These are phyloP conservation scores for Pythium graminicola DNA, from an alignment of 352 stramenopile species.

Conservation along the genomic window DNA sequence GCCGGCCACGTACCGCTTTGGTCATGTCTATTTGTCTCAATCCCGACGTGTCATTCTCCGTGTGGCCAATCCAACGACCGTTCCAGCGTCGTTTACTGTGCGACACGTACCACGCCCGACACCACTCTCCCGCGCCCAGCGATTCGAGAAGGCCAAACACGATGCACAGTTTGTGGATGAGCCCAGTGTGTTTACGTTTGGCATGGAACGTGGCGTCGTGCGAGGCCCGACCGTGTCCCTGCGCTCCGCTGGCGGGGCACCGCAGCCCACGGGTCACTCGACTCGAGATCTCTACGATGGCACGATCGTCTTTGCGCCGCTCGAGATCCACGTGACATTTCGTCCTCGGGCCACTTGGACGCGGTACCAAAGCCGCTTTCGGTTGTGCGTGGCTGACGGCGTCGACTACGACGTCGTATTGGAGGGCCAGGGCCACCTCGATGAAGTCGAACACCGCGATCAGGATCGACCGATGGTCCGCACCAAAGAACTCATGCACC, in stretches of 20 bases:
- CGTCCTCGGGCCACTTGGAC: constrained; percentile 26
- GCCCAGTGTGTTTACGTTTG: constrained; percentile 55
- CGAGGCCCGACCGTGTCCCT: constrained; percentile 52
- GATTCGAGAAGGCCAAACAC: constrained; percentile 43
- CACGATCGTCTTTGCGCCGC: constrained; percentile 31
- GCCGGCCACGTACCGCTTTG: constrained; percentile 59
- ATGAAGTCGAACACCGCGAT: constrained; percentile 41
- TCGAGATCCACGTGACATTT: constrained; percentile 52
- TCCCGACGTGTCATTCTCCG: constrained; percentile 38
- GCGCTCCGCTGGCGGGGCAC: constrained; percentile 35
- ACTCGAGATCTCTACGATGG: constrained; percentile 23
- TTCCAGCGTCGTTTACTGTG: constrained; percentile 47
- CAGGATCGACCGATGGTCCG: constrained; percentile 42
- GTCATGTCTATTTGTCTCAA: constrained; percentile 46
- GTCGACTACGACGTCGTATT: constrained; percentile 66
- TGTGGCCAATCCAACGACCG: constrained; percentile 55
- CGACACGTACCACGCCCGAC: constrained; percentile 47
- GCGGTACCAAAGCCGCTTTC: constrained; percentile 62
- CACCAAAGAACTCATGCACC: constrained; percentile 37
- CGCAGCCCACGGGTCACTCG: constrained; percentile 36
- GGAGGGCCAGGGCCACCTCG: constrained; percentile 56
- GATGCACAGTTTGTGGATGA: constrained; percentile 54
- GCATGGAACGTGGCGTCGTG: constrained; percentile 32
- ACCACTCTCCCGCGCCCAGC: constrained; percentile 48
- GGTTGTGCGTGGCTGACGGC: constrained; percentile 52